phyloP scores from a whole-genome alignment of 257 asterid genomes.

The Nicotiana obtusifolia region DNA sequence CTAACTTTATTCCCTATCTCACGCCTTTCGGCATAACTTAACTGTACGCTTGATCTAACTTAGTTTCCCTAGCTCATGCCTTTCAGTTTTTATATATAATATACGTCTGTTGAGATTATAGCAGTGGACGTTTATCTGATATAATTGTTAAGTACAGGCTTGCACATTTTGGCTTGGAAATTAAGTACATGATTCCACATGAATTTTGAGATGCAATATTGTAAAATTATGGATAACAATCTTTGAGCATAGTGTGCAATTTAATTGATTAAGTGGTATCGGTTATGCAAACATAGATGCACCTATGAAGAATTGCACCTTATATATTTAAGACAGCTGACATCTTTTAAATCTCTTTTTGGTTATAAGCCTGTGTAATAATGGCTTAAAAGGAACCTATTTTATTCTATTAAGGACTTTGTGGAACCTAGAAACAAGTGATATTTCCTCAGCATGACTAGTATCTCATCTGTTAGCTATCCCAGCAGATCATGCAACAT shows the following conservation, averaged over 20 bases:
- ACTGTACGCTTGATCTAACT: too few relatives aligned
- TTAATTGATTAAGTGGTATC: not conserved
- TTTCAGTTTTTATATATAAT: too few relatives aligned
- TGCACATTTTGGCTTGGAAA: not conserved
- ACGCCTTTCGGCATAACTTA: too few relatives aligned
- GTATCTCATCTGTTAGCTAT: not conserved
- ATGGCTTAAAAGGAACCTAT: not conserved
- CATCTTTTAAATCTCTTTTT: not conserved
- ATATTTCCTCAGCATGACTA: not conserved
- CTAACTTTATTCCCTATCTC: too few relatives aligned
- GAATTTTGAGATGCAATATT: not conserved
- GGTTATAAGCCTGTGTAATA: not conserved
- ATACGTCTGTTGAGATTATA: too few relatives aligned
- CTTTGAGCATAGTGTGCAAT: not conserved
- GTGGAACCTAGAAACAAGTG: not conserved
- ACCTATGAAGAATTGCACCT: not conserved
- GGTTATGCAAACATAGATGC: not conserved
- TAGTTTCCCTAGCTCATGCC: too few relatives aligned
- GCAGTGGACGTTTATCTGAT: too few relatives aligned
- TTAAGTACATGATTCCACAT: not conserved
- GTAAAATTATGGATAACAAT: not conserved
- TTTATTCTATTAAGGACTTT: not conserved
- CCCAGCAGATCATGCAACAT: constrained; percentile 19
- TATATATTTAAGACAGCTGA: not conserved
- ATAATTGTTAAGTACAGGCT: too few relatives aligned